Evolutionary conservation across 495 filamentous ascomycete genomes (phyloP), one percentile per base, ranked within the genome.

Genomic region (Margaritispora aquatica): DNA sequence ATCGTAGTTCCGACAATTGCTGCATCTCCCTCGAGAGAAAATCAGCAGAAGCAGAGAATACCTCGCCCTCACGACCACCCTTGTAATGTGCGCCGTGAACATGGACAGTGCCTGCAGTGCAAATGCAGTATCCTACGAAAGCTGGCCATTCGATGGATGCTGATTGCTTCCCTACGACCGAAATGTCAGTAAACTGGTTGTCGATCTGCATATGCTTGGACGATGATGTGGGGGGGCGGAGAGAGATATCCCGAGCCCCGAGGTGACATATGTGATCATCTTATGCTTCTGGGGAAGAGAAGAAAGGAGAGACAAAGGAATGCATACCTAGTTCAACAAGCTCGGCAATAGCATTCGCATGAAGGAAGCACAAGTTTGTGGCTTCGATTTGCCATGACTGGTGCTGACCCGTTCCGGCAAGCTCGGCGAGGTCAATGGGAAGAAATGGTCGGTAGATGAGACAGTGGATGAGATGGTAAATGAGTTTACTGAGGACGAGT

Each of bases 381-480:
- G 89, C 87, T 64, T 91, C 88, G 53, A 92, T 92, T 69, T 93
- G 89, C 90, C 90, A 95, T 31, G 88, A 90, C 67, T 92, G 89
- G 62, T 95, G 88, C 65, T 93, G 89, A 0, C 88, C 87, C 0
- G 83, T 85, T 20, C 87, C 88, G 34, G 87, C 80, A 8, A 93
- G 77, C 63, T 93, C 89, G 21, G 85, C 80, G 9, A 93, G 76
- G 71, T 92, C 88, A 41, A 95, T 87, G 1, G 90, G 89, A 15
- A 95, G 76, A 66, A 93, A 95, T 0, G 89, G 89, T 13, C 90
- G 82, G 68, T 92, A 95, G 19, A 95, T 84, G 21, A 95, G 75
- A 63, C 88, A 92, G 68, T 92, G 88, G 36, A 92, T 84, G 22
- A 92, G 75, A 66, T 95, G 90, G 63, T 92, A 93, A 41, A 92